Evolutionary conservation across 306 rosid species (phyloP).

Genomic region (Gynostemma pentaphyllum): DNA sequence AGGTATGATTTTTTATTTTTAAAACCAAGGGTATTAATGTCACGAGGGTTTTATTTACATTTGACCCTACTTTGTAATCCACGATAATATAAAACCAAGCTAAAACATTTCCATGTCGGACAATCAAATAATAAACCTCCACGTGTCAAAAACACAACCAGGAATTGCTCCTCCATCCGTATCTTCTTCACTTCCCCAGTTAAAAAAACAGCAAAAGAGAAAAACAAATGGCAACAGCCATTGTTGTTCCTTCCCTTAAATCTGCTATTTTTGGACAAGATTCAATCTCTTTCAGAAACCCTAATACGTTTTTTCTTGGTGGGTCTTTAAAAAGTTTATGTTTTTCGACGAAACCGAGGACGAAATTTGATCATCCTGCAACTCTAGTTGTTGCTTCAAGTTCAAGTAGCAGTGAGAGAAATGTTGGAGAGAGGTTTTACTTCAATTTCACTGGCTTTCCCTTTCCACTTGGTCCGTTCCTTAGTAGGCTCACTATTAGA

Average conservation of each 20-base stretch:
- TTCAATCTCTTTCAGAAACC: conserved; percentile 27
- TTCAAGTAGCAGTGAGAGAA: conserved; percentile 16
- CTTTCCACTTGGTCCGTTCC: conserved; percentile 94
- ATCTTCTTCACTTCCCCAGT: conserved; percentile 4
- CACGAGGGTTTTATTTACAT: no score
- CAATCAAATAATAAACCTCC: conserved; percentile 28
- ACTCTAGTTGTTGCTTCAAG: conserved; percentile 48
- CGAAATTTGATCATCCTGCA: conserved; percentile 26
- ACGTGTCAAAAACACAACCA: conserved; percentile 69
- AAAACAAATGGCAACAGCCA: conserved; percentile 38
- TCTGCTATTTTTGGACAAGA: conserved; percentile 38
- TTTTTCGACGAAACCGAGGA: conserved; percentile 32
- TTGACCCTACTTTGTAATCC: conserved; percentile 8
- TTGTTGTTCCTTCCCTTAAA: conserved; percentile 45
- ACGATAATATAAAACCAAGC: neutral
- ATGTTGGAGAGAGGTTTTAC: conserved; percentile 58
- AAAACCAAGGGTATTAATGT: no score
- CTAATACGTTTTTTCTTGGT: conserved; percentile 29
- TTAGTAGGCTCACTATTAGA: conserved; percentile 65
- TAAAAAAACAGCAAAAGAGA: neutral
- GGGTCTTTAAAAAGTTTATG: conserved; percentile 41
- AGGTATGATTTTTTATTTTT: no score
- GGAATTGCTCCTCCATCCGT: conserved; percentile 12
- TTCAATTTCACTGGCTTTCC: conserved; percentile 94
- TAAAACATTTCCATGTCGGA: conserved; percentile 16